Base-by-base conservation (phyloP, 768 basidiomycete species). In the Naganishia vaughanmartiniae region DNA sequence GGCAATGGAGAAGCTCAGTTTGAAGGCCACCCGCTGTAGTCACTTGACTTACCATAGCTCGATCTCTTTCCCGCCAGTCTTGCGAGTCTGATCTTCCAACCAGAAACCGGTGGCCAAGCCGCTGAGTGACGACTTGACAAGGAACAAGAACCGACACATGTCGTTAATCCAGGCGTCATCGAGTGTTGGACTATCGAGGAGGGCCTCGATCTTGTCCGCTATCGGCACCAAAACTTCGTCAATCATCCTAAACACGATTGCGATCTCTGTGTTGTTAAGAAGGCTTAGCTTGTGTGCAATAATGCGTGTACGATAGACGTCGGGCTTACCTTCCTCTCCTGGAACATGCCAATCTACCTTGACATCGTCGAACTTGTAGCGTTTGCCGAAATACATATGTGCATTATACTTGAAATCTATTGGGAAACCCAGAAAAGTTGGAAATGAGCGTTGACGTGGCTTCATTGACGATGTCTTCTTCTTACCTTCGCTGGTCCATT, bases 301-400 rank as follows among this genome's bases (percentile, higher is more conserved):
- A 36, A 7, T 34, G 45, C 10, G 15, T 21, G 21, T 46, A 30
- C 14, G 3, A n/a, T 7, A 36, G 7, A 36, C 30, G 28, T 19
- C 17, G 28, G 11, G 30, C 46, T 57, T 54, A 70, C 69, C 58
- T n/a, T 84, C 84, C 0, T 81, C 77, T 51, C 83, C 83, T 0
- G 93, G 91, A 9, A 89, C 85, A 80, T 93, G 91, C 92, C 92
- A 95, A 0, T 91, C 88, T 75, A 91, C 89, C 80, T 85, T 85
- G 71, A 92, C 86, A 42, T 93, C 89, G 53, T 87, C 85, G 15
- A 87, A 83, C 26, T 83, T 83, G 80, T 90, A 92, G 15, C 89
- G 78, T 75, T 90, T 90, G 10, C 92, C 92, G 92, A 92, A 93
- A 74, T 87, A 84, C 24, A 83, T 84, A 79, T 90, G 87, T 75